phyloP scores from a whole-genome alignment of 2,329 filamentous ascomycete genomes.

The Aspergillus sp. region DNA sequence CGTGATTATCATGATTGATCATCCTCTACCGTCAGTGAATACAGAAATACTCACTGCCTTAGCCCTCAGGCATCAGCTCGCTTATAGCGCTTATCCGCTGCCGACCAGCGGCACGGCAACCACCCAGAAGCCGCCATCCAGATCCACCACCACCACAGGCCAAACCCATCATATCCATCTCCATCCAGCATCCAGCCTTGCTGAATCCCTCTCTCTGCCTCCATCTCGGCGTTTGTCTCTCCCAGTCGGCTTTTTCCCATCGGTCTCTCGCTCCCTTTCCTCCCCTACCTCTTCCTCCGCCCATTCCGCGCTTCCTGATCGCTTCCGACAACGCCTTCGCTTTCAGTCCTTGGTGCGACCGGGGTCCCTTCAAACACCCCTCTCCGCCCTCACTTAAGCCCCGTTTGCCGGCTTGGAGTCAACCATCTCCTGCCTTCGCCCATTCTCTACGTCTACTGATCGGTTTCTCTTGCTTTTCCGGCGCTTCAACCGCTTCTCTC shows the following conservation, averaged over 20 bases:
- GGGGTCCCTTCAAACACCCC: constrained; percentile 21
- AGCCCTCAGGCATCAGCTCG: constrained; percentile 22
- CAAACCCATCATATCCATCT: constrained; percentile 21
- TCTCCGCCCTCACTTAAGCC: constrained; percentile 19
- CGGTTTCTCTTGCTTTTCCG: too few relatives aligned
- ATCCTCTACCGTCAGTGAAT: too few relatives aligned
- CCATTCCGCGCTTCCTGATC: background rate
- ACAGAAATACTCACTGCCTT: constrained; percentile 5
- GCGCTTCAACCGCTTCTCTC: background rate
- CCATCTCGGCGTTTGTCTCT: constrained; percentile 6
- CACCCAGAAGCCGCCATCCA: constrained; percentile 34
- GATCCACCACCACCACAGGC: constrained; percentile 8
- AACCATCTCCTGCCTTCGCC: background rate
- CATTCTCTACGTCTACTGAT: background rate
- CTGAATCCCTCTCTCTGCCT: background rate
- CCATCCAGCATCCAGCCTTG: constrained; percentile 12
- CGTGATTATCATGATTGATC: too few relatives aligned
- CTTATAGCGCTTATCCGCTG: constrained; percentile 35
- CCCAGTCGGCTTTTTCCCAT: background rate
- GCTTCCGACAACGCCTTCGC: background rate
- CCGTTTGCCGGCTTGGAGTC: constrained; percentile 10
- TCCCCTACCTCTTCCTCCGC: background rate
- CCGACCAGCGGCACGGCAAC: constrained; percentile 25
- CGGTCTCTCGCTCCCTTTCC: background rate
- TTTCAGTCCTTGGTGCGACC: constrained; percentile 9